Evolutionary conservation across 495 filamentous ascomycete species (phyloP).

Genomic region (Neurospora sp.): DNA sequence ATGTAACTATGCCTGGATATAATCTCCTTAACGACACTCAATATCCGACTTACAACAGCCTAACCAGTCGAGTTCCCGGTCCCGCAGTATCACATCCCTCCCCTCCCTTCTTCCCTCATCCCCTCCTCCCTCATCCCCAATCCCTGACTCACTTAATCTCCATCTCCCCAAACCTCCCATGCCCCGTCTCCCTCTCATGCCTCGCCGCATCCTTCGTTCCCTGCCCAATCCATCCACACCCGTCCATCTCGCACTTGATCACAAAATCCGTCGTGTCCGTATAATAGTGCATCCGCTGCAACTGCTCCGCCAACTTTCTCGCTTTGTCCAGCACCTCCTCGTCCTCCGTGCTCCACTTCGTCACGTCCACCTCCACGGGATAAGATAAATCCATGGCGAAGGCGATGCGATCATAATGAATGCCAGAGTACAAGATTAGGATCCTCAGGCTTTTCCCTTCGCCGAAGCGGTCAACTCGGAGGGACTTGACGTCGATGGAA

Average conservation of each 20-base stretch:
- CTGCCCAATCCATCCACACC: conserved; percentile 56
- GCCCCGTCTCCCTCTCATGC: conserved; percentile 25
- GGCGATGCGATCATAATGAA: conserved; percentile 92
- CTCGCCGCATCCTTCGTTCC: conserved; percentile 44
- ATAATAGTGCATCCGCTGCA: conserved; percentile 70
- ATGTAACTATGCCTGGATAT: neutral
- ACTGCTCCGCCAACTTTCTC: conserved; percentile 53
- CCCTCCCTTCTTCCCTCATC: neutral
- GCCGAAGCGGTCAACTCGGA: conserved; percentile 62
- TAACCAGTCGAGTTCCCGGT: neutral
- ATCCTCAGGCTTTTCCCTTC: conserved; percentile 60
- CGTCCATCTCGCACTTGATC: conserved; percentile 59
- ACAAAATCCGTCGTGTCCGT: conserved; percentile 80
- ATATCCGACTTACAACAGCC: neutral
- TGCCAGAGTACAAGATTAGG: conserved; percentile 84
- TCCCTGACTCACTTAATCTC: conserved; percentile 9
- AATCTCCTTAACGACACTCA: neutral
- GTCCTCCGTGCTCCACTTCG: conserved; percentile 61
- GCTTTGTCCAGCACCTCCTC: conserved; percentile 60
- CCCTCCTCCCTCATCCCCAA: neutral
- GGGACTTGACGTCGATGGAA: conserved; percentile 57
- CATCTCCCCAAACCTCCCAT: conserved; percentile 25
- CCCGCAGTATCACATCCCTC: neutral
- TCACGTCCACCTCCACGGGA: conserved; percentile 63
- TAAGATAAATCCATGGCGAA: conserved; percentile 54